These are phyloP conservation scores for Plasmopara halstedii DNA, from an alignment of 352 stramenopile genomes.

Conservation along the genomic window DNA sequence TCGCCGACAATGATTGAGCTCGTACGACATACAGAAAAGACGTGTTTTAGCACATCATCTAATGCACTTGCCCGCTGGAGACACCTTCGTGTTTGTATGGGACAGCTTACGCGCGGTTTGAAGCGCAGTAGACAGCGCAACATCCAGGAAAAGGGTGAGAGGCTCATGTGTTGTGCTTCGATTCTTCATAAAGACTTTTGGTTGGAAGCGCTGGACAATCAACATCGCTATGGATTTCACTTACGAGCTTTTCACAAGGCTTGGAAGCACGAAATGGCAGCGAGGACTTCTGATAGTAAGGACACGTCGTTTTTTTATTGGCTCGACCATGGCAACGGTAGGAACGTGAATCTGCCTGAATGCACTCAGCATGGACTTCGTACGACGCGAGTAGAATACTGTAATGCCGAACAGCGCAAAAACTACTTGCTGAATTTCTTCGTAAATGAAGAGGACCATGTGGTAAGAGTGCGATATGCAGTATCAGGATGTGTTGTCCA, in stretches of 20 bases:
- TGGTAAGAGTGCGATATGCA: conserved; percentile 25
- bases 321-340: conserved; percentile 51
- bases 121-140: conserved; percentile 8
- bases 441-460: background rate
- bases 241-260: conserved; percentile 54
- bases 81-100: conserved; percentile 25
- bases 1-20: conserved; percentile 3
- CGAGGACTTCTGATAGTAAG: background rate
- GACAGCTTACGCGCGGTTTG: conserved; percentile 24
- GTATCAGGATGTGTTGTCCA: conserved; percentile 29
- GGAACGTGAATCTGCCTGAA: conserved; percentile 38
- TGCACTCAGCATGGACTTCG: conserved; percentile 42
- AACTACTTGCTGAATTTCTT: conserved; percentile 41
- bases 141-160: background rate
- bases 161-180: conserved; percentile 11
- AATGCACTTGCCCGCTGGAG: conserved; percentile 16
- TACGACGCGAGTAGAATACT: conserved; percentile 48
- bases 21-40: conserved; percentile 12
- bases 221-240: conserved; percentile 69
- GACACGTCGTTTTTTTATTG: conserved; percentile 62
- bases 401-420: conserved; percentile 26
- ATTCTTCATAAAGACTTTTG: conserved; percentile 70
- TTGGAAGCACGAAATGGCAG: conserved; percentile 46
- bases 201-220: conserved; percentile 62
- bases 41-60: too few species aligned